These are phyloP conservation scores for Diutina siamensis DNA, from an alignment of 1,139 yeast species.

Conservation along the genomic window DNA sequence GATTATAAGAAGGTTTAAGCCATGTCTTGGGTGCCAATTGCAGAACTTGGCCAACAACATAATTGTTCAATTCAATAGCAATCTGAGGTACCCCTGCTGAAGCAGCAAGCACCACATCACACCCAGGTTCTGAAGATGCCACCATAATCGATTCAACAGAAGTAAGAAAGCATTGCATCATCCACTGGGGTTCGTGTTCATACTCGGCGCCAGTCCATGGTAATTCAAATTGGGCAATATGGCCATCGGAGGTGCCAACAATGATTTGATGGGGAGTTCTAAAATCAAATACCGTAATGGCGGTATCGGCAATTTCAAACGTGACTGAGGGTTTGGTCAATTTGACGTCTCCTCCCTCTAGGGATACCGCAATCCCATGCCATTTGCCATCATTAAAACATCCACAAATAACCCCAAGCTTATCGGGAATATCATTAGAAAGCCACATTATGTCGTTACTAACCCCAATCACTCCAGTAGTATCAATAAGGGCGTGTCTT, in stretches of 20 bases:
- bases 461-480: slow-evolving; percentile 32
- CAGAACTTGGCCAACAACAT: slow-evolving; percentile 20
- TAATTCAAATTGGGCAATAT: slow-evolving; percentile 50
- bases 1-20: slow-evolving; percentile 18
- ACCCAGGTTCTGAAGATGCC: slow-evolving; percentile 16
- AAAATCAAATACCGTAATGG: slow-evolving; percentile 46
- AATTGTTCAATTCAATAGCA: slow-evolving; percentile 31
- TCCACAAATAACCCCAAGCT: slow-evolving; percentile 39
- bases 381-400: slow-evolving; percentile 54
- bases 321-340: slow-evolving; percentile 16
- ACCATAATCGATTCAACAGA: slow-evolving; percentile 36
- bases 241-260: slow-evolving; percentile 59
- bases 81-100: slow-evolving; percentile 37
- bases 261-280: slow-evolving; percentile 36
- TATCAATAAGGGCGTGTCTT: slow-evolving; percentile 25
- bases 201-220: slow-evolving; percentile 9
- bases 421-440: slow-evolving; percentile 15
- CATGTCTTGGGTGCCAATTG: slow-evolving; percentile 8
- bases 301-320: slow-evolving; percentile 11
- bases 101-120: slow-evolving; percentile 29
- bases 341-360: neutral
- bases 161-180: slow-evolving; percentile 36
- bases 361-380: slow-evolving; percentile 35
- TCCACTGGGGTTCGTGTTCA: slow-evolving; percentile 28
- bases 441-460: slow-evolving; percentile 44